Base-by-base conservation (phyloP, 495 filamentous ascomycete species). In the Trichoderma reesei region DNA sequence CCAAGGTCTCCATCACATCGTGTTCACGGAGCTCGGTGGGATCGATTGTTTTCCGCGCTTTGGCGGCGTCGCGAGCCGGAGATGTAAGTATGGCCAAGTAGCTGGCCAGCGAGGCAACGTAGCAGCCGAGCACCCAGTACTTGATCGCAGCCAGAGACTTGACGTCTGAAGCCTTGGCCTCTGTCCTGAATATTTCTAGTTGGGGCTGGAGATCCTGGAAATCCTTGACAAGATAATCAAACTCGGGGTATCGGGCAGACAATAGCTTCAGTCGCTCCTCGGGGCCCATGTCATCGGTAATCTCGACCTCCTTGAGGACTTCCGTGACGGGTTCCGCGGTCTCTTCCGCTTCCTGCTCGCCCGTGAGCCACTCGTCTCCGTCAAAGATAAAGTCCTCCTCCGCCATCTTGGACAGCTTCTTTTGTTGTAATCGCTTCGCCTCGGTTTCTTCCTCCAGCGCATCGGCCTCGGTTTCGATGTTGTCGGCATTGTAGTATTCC, bases 331-430 rank as follows among this genome's bases (percentile, higher is more conserved):
- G 82, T 4, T 82, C 79, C 34, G 77, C 72, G 36, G 79, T 74
- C 4, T 74, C 83, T 1, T 71, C 75, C 1, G 73, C 75, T 1
- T 82, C 79, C 18, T 68, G 70, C 11, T 70, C 71, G 11, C 75
- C 69, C 36, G 78, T 80, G 26, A 84, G 67, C 94, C 93, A 97
- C 63, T 93, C 91, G 44, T 82, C 81, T 72, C 95, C 90, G 67
- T 97, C 90, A 63, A 96, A 95, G 1, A 90, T 86, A 69, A 96
- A 98, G 72, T 98, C 95, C 46, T 86, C 89, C 70, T 94, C 92
- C 16, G 85, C 80, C 87, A 96, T 90, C 65, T 86, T 85, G 68
- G 89, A 78, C 59, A 97, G 72, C 68, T 91, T 92, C 82, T 95
- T 97, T 71, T 90, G 84, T 74, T 98, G 94, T 36, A 98, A 72